Evolutionary conservation across 2,329 filamentous ascomycete genomes (phyloP), one percentile per base, ranked within the genome.

Genomic region (Venturia aucupariae): DNA sequence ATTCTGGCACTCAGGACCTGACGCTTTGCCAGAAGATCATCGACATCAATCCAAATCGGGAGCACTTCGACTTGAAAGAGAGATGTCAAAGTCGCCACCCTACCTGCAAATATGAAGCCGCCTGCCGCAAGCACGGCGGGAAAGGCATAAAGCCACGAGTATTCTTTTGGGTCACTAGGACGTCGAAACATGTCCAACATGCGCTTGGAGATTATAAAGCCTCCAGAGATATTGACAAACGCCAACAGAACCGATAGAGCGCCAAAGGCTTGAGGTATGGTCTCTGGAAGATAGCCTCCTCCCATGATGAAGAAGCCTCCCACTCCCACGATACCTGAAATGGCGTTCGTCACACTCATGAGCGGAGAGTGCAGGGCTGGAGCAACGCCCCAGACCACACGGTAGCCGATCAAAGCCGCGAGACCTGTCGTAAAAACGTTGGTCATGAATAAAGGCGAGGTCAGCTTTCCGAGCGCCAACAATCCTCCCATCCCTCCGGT

Each of bases 321-420:
- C 66, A 96, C 82, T 65, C 91, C 92, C 38, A 96, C 92, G 88
- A 96, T 78, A 75, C 88, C 90, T 39, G 90, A 94, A 69, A 96
- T 96, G 35, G 92, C 92, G 73, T 96, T 96, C 8, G 92, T 96
- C 42, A 95, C 91, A 69, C 89, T 92, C 92, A 96, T 96, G 5
- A 96, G 78, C 1, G 91, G 92, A 1, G 90, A 93, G 74, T 96
- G 92, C 5, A 96, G 80, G 42, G 91, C 90, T 8, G 91, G 91
- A 0, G 81, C 79, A 15, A 96, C 91, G 63, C 90, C 90, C 91
- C 91, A 96, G 30, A 96, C 90, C 6, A 90, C 90, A 60, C 91
- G 85, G 72, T 96, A 96, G 8, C 91, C 92, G 67, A 96, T 91
- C 35, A 96, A 78, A 70, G 90, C 90, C 60, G 92, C 90, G 57